These are phyloP conservation scores for Rhizopogon sp. DNA, from an alignment of 768 basidiomycete species.

Conservation along the genomic window DNA sequence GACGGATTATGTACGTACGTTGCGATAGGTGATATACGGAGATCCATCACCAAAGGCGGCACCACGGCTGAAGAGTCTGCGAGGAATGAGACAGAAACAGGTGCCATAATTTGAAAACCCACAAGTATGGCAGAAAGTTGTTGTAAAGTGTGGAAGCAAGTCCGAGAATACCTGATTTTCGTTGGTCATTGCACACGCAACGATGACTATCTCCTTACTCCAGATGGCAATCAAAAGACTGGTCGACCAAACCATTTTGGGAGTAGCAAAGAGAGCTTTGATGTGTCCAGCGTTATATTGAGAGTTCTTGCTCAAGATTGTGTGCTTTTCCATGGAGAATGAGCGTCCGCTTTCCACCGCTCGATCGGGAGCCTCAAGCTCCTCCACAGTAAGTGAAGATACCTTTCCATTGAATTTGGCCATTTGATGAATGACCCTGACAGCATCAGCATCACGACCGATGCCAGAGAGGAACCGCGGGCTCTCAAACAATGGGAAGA, in stretches of 20 bases:
- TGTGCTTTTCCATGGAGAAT: slow-evolving; percentile 11
- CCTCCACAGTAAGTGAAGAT: slow-evolving; percentile 37
- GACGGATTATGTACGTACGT: slow-evolving; percentile 32
- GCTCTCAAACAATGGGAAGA: slow-evolving; percentile 50
- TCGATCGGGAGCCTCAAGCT: slow-evolving; percentile 33
- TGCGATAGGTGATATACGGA: slow-evolving; percentile 67
- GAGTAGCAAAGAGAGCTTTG: slow-evolving; percentile 57
- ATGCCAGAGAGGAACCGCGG: slow-evolving; percentile 54
- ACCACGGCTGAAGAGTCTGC: slow-evolving; percentile 58
- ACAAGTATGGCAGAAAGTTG: slow-evolving; percentile 50
- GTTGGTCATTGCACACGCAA: not conserved
- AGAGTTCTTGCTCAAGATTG: slow-evolving; percentile 36
- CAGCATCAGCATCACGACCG: slow-evolving; percentile 48
- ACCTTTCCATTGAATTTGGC: slow-evolving; percentile 46
- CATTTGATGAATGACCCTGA: slow-evolving; percentile 41
- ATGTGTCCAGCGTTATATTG: slow-evolving; percentile 40
- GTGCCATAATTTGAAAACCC: slow-evolving; percentile 10
- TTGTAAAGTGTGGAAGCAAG: slow-evolving; percentile 70
- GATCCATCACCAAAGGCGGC: slow-evolving; percentile 67
- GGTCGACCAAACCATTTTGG: slow-evolving; percentile 62
- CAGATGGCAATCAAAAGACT: slow-evolving; percentile 45
- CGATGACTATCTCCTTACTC: slow-evolving; percentile 32
- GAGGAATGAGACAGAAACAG: not conserved
- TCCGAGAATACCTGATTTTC: slow-evolving; percentile 56
- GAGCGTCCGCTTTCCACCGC: slow-evolving; percentile 1